phyloP scores from a whole-genome alignment of 257 asterid species.

The Penstemon eatonii region DNA sequence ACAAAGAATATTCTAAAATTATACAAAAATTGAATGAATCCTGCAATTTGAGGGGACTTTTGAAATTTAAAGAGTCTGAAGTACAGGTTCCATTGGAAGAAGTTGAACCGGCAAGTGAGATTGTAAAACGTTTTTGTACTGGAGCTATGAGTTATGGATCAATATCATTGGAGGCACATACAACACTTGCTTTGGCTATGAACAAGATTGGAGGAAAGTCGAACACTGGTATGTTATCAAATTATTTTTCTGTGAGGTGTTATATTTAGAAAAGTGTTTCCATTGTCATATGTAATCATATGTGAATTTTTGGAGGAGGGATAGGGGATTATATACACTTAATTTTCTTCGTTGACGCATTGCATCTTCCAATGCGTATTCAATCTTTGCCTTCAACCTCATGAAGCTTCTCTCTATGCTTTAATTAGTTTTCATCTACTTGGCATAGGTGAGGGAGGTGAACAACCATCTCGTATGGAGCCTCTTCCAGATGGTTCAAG shows the following conservation, averaged over 20 bases:
- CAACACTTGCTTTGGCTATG: slow-evolving; percentile 96
- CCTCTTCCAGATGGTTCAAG: slow-evolving; percentile 85
- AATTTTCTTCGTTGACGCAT: neutral
- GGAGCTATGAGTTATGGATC: slow-evolving; percentile 99
- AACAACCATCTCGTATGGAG: slow-evolving; percentile 98
- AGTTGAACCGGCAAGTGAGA: slow-evolving; percentile 92
- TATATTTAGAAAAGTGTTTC: neutral
- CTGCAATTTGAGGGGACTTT: slow-evolving; percentile 94
- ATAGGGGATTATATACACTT: neutral
- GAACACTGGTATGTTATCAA: slow-evolving; percentile 65
- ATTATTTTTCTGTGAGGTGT: neutral
- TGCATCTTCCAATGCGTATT: slow-evolving; percentile 2
- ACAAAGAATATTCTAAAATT: slow-evolving; percentile 86
- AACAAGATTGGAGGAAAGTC: slow-evolving; percentile 94
- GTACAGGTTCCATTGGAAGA: slow-evolving; percentile 78
- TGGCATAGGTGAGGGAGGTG: slow-evolving; percentile 96
- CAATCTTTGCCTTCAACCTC: slow-evolving; percentile 2
- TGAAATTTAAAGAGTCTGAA: slow-evolving; percentile 73
- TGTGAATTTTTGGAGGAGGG: neutral
- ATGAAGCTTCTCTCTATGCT: slow-evolving; percentile 4
- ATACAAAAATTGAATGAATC: slow-evolving; percentile 81
- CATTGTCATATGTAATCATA: neutral
- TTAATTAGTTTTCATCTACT: slow-evolving; percentile 8
- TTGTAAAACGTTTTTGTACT: slow-evolving; percentile 88
- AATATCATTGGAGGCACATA: slow-evolving; percentile 91